phyloP scores from a whole-genome alignment of 2,329 filamentous ascomycete species.

The Thermothelomyces thermophilus region DNA sequence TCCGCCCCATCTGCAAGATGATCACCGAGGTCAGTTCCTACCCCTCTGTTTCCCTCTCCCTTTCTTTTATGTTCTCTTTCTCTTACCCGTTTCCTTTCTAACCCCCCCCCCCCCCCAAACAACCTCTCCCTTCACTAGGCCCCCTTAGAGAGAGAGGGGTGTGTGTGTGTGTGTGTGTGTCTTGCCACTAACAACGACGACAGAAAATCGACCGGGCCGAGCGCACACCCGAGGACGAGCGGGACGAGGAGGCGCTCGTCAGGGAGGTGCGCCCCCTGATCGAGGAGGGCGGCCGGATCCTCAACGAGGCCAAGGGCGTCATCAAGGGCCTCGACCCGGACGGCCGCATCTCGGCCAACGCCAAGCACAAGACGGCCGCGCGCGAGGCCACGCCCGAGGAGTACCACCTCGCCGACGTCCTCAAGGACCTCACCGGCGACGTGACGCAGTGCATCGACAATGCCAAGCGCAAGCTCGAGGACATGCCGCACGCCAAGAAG shows the following conservation, averaged over 20 bases:
- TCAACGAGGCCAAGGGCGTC: conserved; percentile 79
- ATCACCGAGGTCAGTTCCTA: conserved; percentile 74
- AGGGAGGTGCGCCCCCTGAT: conserved; percentile 81
- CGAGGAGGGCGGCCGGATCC: conserved; percentile 74
- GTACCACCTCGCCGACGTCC: conserved; percentile 71
- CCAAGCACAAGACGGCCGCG: conserved; percentile 71
- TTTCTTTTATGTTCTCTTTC: neutral
- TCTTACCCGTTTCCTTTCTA: too few relatives aligned
- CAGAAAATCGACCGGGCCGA: conserved; percentile 75
- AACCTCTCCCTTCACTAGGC: too few relatives aligned
- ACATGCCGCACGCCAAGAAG: conserved; percentile 93
- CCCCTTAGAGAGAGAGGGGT: too few relatives aligned
- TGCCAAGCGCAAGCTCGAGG: conserved; percentile 81
- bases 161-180: too few relatives aligned
- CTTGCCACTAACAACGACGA: conserved; percentile 4
- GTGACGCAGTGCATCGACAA: conserved; percentile 80
- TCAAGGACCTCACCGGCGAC: conserved; percentile 78
- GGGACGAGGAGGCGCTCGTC: conserved; percentile 85
- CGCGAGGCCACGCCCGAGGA: conserved; percentile 77
- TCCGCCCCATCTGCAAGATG: conserved; percentile 78
- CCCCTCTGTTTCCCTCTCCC: too few relatives aligned
- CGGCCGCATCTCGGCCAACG: conserved; percentile 74
- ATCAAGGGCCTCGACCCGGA: conserved; percentile 87
- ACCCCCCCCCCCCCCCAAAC: too few relatives aligned
- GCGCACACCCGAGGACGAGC: conserved; percentile 73